Base-by-base conservation (phyloP, 1,284 basidiomycete genomes). In the Sporisorium sorghi region DNA sequence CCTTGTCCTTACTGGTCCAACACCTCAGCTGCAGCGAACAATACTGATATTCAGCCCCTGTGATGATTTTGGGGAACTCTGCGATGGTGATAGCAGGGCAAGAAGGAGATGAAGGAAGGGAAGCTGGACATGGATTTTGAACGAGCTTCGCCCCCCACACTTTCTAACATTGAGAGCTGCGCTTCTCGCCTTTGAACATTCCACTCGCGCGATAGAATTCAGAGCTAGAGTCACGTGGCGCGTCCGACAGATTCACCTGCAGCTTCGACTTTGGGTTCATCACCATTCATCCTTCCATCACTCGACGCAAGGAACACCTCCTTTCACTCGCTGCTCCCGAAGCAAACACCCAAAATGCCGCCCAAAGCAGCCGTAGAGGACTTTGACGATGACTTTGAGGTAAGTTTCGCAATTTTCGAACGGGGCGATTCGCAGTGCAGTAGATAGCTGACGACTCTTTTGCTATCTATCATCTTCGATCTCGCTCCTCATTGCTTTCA, bases 381-480 rank as follows among this genome's bases (percentile, higher is more conserved):
- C 37, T 84, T 84, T 42, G 78, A 84, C 69, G 83, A 84, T 76
- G 83, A 84, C 59, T 80, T 79, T 44, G 83, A 84, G 51, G 82
- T 83, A 63, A 54, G 79, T 58, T 28, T 2, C 5, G 15, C 15
- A 17, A 17, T 15, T 8, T n/a, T 40, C 19, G n/a, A 17, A 37
- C 35, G 35, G 35, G 24, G 10, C 15, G 12, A 30, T 5, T 7
- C 35, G 37, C 37, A 19, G 3, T 19, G 17, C 39, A 40, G 17
- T 32, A 49, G 46, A 24, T 23, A 23, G 26, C 46, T 61, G 59
- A 61, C 49, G 6, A 21, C 14, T 2, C 17, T 44, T 17, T 58
- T 10, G n/a, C 17, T 37, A 5, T 24, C 17, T n/a, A n/a, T 24
- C 10, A 3, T 32, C 32, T 48, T 17, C 5, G 7, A 40, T 19